Conservation (phyloP, 306 rosid species). For the Styphnolobium japonicum region DNA sequence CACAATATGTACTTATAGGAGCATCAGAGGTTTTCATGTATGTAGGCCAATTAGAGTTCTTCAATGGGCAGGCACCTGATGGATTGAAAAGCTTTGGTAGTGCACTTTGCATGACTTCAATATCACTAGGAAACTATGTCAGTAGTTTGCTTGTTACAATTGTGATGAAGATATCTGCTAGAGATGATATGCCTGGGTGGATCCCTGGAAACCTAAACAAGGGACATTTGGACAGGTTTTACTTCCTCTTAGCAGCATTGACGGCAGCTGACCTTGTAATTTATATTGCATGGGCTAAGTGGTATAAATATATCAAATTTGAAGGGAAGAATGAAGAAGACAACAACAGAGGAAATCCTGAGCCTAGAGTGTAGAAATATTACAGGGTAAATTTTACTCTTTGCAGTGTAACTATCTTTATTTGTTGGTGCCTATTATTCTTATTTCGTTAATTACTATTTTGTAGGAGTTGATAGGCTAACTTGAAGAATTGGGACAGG, state of each 20-base stretch:
- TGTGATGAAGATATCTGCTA: conserved; percentile 65
- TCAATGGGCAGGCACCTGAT: conserved; percentile 77
- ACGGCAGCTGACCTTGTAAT: conserved; percentile 51
- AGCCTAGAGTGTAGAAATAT: conserved; percentile 2
- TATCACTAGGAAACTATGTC: conserved; percentile 73
- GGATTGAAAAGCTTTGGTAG: conserved; percentile 84
- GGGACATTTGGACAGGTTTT: conserved; percentile 73
- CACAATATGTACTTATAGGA: conserved; percentile 68
- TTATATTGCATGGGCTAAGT: conserved; percentile 58
- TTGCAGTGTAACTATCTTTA: conserved; percentile 27
- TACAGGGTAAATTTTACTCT: neutral
- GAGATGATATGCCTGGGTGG: conserved; percentile 66
- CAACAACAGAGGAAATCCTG: neutral
- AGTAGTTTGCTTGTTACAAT: conserved; percentile 69
- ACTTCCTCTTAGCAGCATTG: conserved; percentile 67
- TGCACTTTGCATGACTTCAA: conserved; percentile 82
- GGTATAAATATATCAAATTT: conserved; percentile 71
- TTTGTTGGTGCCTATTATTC: no score
- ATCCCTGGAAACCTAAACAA: conserved; percentile 69
- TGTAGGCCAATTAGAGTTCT: conserved; percentile 77
- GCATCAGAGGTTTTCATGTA: conserved; percentile 90
- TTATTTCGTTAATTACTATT: no score
- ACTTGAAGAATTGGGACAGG: no score
- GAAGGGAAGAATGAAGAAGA: conserved; percentile 39
- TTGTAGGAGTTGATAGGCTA: no score